Evolutionary conservation across 2,329 filamentous ascomycete genomes (phyloP), one percentile per base, ranked within the genome.

Genomic region (Xylaria hypoxylon): DNA sequence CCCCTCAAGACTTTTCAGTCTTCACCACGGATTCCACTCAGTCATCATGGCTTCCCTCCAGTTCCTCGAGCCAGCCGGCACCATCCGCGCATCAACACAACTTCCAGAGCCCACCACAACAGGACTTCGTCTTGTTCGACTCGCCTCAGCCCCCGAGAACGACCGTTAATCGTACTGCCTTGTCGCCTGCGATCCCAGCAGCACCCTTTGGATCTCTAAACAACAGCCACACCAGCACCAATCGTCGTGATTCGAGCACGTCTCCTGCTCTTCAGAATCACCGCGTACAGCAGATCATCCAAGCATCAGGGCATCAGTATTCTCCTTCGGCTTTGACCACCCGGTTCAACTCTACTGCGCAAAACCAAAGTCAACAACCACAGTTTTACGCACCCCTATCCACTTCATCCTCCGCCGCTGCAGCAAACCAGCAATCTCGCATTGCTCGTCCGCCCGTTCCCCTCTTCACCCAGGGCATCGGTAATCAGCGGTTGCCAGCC

Each of bases 1-100:
- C 84, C 82, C 79, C 81, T 77, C 87, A 84, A 88, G 89, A 90
- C 87, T 87, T 86, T 74, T 77, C 84, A 87, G 89, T 92, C 89
- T 90, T 90, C 90, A 93, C 86, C 86, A 94, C 91, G 91, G 91
- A 91, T 92, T 87, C 89, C 80, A 79, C 81, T 79, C 85, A 85
- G 82, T 88, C 89, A 93, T 76, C 86, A 94, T 94, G 92, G 92
- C 90, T 86, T 89, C 87, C 90, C 86, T 89, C 89, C 84, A 88
- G 83, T 84, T 83, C 85, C 77, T 76, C 83, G 79, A 86, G 83
- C 85, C 85, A 84, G 86, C 87, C 87, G 88, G 88, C 86, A 83
- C 74, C 81, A 82, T 79, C 86, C 83, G 84, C 84, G 83, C 86
- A 87, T 83, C 80, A 86, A 82, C 80, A 76, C 82, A 77, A 75